Percentiles rank a stretch among this genome's conserved stretches.
phyloP scores from a whole-genome alignment of 108 stramenopile species.

The Epipyxis sp. region DNA sequence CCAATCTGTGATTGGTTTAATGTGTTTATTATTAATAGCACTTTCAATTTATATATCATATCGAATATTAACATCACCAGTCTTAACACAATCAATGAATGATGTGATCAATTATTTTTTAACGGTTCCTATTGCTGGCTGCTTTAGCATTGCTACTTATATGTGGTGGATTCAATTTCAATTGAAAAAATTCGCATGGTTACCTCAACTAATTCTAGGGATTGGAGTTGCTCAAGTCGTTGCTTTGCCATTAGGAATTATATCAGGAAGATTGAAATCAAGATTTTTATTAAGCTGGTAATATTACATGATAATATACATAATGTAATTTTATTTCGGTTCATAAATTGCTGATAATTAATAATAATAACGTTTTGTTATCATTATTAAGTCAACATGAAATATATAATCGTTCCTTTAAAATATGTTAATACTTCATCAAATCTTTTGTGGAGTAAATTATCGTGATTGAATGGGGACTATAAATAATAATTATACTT shows the following conservation, averaged over 20 bases:
- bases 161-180: background rate
- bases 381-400: too few relatives aligned
- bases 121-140: background rate
- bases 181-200: background rate
- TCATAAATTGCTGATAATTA: too few relatives aligned
- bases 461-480: too few relatives aligned
- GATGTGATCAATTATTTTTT: background rate
- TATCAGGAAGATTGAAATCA: background rate
- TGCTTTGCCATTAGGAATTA: conserved; percentile 5
- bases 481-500: too few relatives aligned
- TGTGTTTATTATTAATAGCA: background rate
- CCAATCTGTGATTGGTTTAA: background rate
- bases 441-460: too few relatives aligned
- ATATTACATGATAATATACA: too few relatives aligned
- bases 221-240: background rate
- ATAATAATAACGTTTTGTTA: too few relatives aligned
- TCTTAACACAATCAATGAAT: background rate
- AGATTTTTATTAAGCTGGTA: too few relatives aligned
- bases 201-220: background rate
- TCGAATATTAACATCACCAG: background rate
- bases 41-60: background rate
- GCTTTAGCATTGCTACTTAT: background rate
- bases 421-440: too few relatives aligned
- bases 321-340: too few relatives aligned
- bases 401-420: too few relatives aligned